phyloP scores from a whole-genome alignment of 1,139 yeast genomes.

The Sugiyamaella novakii region DNA sequence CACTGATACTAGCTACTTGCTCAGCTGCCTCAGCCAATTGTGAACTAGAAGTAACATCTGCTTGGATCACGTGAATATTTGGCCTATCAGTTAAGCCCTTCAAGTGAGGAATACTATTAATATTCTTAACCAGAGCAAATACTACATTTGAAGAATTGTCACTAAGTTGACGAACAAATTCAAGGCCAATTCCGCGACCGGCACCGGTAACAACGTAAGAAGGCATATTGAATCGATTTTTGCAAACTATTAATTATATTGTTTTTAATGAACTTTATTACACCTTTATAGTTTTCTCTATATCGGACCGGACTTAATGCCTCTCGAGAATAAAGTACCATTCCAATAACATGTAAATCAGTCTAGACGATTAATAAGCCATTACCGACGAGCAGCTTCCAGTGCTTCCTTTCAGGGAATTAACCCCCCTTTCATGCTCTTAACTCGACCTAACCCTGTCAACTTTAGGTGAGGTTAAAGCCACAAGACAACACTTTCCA shows the following conservation, averaged over 20 bases:
- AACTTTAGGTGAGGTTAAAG: constrained; percentile 13
- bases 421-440: constrained; percentile 7
- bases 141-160: constrained; percentile 11
- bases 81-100: constrained; percentile 13
- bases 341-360: too few relatives aligned
- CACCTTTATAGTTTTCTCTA: too few relatives aligned
- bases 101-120: constrained; percentile 11
- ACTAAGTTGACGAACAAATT: constrained; percentile 18
- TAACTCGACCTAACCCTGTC: background rate
- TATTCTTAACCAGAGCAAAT: constrained; percentile 22
- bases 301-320: too few relatives aligned
- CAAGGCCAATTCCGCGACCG: constrained; percentile 23
- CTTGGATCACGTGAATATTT: constrained; percentile 23
- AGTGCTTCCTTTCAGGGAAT: background rate
- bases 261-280: background rate
- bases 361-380: background rate
- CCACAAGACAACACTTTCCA: background rate
- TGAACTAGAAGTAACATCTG: constrained; percentile 17
- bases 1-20: constrained; percentile 15
- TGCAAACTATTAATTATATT: too few relatives aligned
- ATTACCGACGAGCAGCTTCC: too few relatives aligned
- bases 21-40: constrained; percentile 19
- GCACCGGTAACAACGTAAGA: constrained; percentile 25
- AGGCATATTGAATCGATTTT: constrained; percentile 14
- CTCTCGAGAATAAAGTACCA: background rate